Evolutionary conservation across 2,329 filamentous ascomycete genomes (phyloP), one percentile per base, ranked within the genome.

Genomic region (Penicillium crustosum): DNA sequence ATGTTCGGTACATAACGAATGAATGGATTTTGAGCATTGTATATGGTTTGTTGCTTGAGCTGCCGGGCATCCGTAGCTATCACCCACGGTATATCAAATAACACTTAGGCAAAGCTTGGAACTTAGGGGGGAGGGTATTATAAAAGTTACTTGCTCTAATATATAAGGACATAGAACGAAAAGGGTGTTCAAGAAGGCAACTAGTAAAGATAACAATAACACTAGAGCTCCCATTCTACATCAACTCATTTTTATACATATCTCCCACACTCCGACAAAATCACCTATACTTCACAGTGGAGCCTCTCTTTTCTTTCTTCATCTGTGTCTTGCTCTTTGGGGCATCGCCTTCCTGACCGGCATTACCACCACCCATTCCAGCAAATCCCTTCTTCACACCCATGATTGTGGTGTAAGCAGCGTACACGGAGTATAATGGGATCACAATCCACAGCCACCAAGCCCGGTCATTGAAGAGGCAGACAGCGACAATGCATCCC

Each of bases 381-480:
- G 74, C 71, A 49, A 79, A 68, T 6, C 75, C 77, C 53, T 71
- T 77, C 66, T 72, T 78, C 67, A 83, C 72, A 1, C 79, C 79
- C 55, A 70, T 78, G 49, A 81, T 74, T 1, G 79, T 79, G 17
- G 75, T 76, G 59, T 77, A 79, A 4, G 73, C 76, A 60, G 78
- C 64, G 66, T 78, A 82, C 19, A 73, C 68, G 1, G 79, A 80
- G 66, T 82, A 83, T 6, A 77, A 19, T 2, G 81, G 81, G 35
- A 82, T 74, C 3, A 78, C 75, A 27, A 79, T 70, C 75, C 83
- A 89, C 36, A 86, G 63, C 80, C 85, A 85, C 88, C 88, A 90
- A 4, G 80, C 90, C 79, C 88, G 88, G 73, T 97, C 92, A 4
- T 94, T 94, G 48, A 93, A 84, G 29, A 96, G 62, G 17, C 89